These are phyloP conservation scores for Chaetomium strumarium DNA, from an alignment of 2,329 filamentous ascomycete genomes.

Conservation along the genomic window DNA sequence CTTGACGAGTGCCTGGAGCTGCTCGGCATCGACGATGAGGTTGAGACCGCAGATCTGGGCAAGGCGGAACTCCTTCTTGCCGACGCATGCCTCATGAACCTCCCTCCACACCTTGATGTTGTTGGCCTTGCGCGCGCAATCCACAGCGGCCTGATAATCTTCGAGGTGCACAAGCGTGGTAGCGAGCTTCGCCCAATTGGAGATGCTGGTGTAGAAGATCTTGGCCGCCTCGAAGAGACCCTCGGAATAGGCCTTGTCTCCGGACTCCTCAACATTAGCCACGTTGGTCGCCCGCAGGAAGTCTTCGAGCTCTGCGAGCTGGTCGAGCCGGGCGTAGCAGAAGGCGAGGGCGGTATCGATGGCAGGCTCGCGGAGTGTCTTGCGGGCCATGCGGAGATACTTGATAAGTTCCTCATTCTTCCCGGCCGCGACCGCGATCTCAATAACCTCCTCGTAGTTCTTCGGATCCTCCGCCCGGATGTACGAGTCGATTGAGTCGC, in stretches of 20 bases:
- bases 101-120: conserved; percentile 99
- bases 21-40: conserved; percentile 94
- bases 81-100: conserved; percentile 91
- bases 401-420: conserved; percentile 98
- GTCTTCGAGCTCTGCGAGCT: conserved; percentile 89
- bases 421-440: conserved; percentile 87
- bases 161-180: conserved; percentile 95
- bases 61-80: conserved; percentile 97
- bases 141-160: conserved; percentile 95
- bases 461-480: conserved; percentile 89
- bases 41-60: conserved; percentile 99
- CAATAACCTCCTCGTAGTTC: conserved; percentile 94
- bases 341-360: conserved; percentile 94
- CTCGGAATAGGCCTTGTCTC: conserved; percentile 96
- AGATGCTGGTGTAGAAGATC: conserved; percentile 98
- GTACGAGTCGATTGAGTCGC: conserved; percentile 92
- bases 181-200: conserved; percentile 98
- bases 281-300: conserved; percentile 92
- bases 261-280: conserved; percentile 90
- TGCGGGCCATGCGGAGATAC: conserved; percentile 93
- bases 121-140: conserved; percentile 97
- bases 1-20: conserved; percentile 85
- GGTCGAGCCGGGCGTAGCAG: conserved; percentile 84
- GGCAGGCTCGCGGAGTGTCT: conserved; percentile 87
- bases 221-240: conserved; percentile 93